Percentiles rank a stretch among this genome's conserved stretches.
Evolutionary conservation across 305 asterid species (phyloP).

Genomic region (Solanum aculeatissimum): DNA sequence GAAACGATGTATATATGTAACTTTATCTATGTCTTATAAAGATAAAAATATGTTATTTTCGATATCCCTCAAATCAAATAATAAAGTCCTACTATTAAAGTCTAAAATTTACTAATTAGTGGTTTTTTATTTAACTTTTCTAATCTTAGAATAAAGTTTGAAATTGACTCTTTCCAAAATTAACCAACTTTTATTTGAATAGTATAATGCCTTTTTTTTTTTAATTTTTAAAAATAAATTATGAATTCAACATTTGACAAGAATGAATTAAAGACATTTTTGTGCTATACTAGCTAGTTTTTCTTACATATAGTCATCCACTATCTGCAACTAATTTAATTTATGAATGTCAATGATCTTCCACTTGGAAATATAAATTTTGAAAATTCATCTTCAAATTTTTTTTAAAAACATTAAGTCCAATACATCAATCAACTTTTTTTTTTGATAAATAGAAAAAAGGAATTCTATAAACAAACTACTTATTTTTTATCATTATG

Average conservation of each 20-base stretch:
- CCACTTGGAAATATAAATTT: not conserved
- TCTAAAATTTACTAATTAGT: not conserved
- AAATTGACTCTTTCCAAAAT: not conserved
- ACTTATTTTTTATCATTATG: not conserved
- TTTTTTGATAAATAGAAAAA: not conserved
- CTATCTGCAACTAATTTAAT: not conserved
- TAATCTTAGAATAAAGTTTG: not conserved
- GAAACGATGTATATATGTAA: not conserved
- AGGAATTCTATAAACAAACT: not conserved
- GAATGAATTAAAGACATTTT: not conserved
- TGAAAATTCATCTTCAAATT: not conserved
- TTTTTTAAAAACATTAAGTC: not conserved
- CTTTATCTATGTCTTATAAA: not conserved
- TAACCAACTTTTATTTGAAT: not conserved
- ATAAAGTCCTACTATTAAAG: not conserved
- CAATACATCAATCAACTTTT: not conserved
- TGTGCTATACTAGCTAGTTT: not conserved
- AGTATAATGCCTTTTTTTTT: not conserved
- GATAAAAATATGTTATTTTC: too few relatives aligned
- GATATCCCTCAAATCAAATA: not conserved
- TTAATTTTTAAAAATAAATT: too few relatives aligned
- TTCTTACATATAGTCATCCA: not conserved
- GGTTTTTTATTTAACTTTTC: not conserved
- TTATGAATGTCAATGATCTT: too few relatives aligned
- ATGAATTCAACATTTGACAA: not conserved